phyloP scores from a whole-genome alignment of 1,284 basidiomycete species.

The Paramarasmius palmivorus region DNA sequence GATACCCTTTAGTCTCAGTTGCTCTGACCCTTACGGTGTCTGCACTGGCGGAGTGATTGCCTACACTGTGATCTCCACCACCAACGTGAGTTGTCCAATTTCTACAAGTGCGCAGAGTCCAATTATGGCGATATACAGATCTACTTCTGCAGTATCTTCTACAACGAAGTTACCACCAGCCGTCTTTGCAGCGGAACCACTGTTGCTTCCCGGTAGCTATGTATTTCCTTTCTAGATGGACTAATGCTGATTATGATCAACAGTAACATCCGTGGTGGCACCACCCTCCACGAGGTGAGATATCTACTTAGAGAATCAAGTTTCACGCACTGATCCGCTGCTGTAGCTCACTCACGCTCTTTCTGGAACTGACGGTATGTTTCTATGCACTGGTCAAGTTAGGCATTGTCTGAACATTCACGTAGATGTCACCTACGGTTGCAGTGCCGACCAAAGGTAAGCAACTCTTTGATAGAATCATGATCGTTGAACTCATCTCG shows the following conservation, averaged over 20 bases:
- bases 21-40: conserved; percentile 16
- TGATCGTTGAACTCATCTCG: too few species aligned
- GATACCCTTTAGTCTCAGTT: conserved; percentile 17
- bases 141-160: conserved; percentile 24
- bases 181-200: conserved; percentile 20
- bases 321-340: too few species aligned
- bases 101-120: background rate
- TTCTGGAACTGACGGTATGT: conserved; percentile 17
- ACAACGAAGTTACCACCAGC: conserved; percentile 16
- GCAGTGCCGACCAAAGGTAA: conserved; percentile 24
- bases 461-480: conserved; percentile 19
- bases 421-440: conserved; percentile 29
- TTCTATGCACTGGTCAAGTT: too few species aligned
- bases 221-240: too few species aligned
- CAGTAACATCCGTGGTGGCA: conserved; percentile 23
- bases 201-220: conserved; percentile 14
- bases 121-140: conserved; percentile 10
- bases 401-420: too few species aligned
- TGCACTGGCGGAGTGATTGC: conserved; percentile 20
- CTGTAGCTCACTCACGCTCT: conserved; percentile 26
- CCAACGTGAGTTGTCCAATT: conserved; percentile 11
- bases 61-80: conserved; percentile 20
- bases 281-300: conserved; percentile 21
- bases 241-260: too few species aligned
- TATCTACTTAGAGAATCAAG: too few species aligned